A percentile compares a stretch with the other conserved stretches of the same genome.
phyloP scores from a whole-genome alignment of 495 filamentous ascomycete species.

The Patellaria atrata region DNA sequence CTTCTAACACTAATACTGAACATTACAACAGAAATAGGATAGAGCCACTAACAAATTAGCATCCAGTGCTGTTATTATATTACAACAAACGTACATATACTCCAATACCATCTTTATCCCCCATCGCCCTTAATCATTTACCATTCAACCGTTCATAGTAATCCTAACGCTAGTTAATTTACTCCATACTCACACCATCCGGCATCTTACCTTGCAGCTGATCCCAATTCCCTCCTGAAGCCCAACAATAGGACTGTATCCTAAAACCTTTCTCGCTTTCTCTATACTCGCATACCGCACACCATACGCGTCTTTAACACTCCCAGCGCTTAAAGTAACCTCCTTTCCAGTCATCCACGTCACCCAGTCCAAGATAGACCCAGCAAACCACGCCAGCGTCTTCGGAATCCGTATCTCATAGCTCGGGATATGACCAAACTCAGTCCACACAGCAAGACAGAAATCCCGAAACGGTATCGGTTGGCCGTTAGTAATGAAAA shows the following conservation, averaged over 20 bases:
- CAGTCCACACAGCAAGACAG: slow-evolving; percentile 42
- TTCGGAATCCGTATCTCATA: slow-evolving; percentile 39
- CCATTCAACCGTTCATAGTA: too few species aligned
- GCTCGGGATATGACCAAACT: slow-evolving; percentile 42
- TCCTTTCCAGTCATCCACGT: slow-evolving; percentile 37
- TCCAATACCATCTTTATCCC: too few species aligned
- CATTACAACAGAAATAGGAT: too few species aligned
- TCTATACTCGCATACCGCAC: slow-evolving; percentile 40
- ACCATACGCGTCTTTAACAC: slow-evolving; percentile 40
- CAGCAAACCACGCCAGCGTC: slow-evolving; percentile 35
- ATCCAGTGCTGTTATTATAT: too few species aligned
- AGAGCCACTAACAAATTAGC: too few species aligned
- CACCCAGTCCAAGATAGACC: slow-evolving; percentile 33
- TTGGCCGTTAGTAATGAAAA: slow-evolving; percentile 52
- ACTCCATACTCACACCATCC: too few species aligned
- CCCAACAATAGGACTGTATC: slow-evolving; percentile 42
- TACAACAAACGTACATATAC: too few species aligned
- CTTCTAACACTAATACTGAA: too few species aligned
- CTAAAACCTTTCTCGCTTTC: slow-evolving; percentile 42
- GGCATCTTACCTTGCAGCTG: slow-evolving; percentile 21
- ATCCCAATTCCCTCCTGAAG: slow-evolving; percentile 36
- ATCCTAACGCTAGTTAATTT: too few species aligned
- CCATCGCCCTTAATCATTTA: too few species aligned
- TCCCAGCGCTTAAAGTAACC: slow-evolving; percentile 40
- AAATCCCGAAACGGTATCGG: slow-evolving; percentile 47